Base-by-base conservation (phyloP, 495 filamentous ascomycete species). In the Lichina pygmaea region DNA sequence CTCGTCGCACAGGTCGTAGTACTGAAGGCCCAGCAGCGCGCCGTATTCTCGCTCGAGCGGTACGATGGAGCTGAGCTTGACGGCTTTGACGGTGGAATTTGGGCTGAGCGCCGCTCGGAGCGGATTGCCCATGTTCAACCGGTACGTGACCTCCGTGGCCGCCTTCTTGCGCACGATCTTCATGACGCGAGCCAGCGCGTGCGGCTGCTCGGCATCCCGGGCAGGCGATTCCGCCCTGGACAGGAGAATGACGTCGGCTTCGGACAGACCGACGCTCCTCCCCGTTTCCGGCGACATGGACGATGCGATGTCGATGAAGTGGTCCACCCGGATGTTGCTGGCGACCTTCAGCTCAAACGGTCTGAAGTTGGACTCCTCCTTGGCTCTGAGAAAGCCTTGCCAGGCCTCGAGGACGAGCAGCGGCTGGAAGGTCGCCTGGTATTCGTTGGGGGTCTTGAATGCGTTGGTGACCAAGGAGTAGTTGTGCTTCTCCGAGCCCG, bases 41-140 rank as follows among this genome's bases (percentile, higher is more conserved):
- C 81, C 86, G 59, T 84, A 97, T 59, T 97, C 89, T 52, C 89
- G 77, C 60, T 97, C 91, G 37, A 94, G 73, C 0, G 89, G 84
- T 9, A 75, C 86, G 62, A 95, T 75, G 39, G 82, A 91, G 48
- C 75, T 78, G 51, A 93, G 70, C 52, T 84, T 89, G 42, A 76
- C 67, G n/a, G 68, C 80, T 52, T 67, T 71, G 0, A 89, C 65
- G n/a, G 73, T 72, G 10, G 66, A 59, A 31, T 75, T 74, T 2
- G 73, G 73, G 12, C 55, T 54, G 34, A 77, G 58, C 0, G 63
- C 58, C 11, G 60, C 54, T 48, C 70, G 57, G 51, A 75, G 59
- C 53, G 70, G 53, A 52, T 63, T 72, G 33, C 62, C 62, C 49
- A 64, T 68, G 53, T 75, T 81, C 50, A 89, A 67, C 48, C 76